Evolutionary conservation across 1,284 basidiomycete genomes (phyloP), one percentile per base, ranked within the genome.

Genomic region (Melampsora americana): DNA sequence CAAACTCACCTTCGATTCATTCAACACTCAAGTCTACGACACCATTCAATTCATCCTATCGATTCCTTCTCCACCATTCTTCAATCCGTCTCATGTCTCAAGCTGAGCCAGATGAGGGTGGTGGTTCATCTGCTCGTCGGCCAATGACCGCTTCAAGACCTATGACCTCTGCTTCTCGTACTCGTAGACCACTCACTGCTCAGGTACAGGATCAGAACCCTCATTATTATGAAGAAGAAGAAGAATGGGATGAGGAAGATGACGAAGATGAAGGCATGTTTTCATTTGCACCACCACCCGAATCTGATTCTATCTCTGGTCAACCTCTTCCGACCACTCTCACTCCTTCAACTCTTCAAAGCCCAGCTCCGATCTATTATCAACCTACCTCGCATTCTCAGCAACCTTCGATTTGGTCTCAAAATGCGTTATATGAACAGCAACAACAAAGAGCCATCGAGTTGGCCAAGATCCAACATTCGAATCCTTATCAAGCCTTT

Each of bases 261-360:
- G 79, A 80, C n/a, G 79, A 80, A 39, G 80, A 81, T 56, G 71
- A 77, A 44, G 80, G 80, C 53, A 80, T 81, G 80, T 81, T 81
- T 78, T 77, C 78, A 28, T 81, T 79, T 56, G 67, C 69, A 26
- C 79, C 78, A 5, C 80, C 80, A 2, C 28, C 56, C 44, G 71
- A 74, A 74, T 65, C 60, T 1, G 60, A 62, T 6, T 28, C 26
- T 62, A 30, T 30, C 7, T 26, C 28, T 66, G 5, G 7, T 65
- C 73, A 35, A 20, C 59, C 56, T 42, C n/a, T 64, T 48, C 18
- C 60, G 50, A 48, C 56, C 64, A 23, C 65, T 65, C 7, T 53
- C 64, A 66, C 20, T 74, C 30, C 62, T 53, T 26, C 53, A 32
- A 5, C 65, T 59, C 20, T 64, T 53, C 53, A 56, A 56, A 56